Percentiles rank a stretch among this genome's conserved stretches.
These are phyloP conservation scores for Hypoxylon fuscum DNA, from an alignment of 495 filamentous ascomycete species.

Conservation along the genomic window DNA sequence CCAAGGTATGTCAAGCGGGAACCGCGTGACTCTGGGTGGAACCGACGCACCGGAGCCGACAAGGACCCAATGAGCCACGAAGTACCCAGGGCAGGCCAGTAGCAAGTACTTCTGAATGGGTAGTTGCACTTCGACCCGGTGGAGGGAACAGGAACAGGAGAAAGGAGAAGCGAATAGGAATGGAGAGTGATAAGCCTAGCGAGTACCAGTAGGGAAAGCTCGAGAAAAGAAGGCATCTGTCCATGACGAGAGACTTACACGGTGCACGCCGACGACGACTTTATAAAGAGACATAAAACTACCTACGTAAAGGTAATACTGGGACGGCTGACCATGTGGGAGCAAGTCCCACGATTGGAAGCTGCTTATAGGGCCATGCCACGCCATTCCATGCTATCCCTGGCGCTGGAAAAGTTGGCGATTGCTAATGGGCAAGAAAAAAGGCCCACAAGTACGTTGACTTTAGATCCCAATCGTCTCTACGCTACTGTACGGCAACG, in stretches of 20 bases:
- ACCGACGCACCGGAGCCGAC: constrained; percentile 15
- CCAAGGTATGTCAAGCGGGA: constrained; percentile 17
- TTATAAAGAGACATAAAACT: constrained; percentile 28
- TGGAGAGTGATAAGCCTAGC: background rate
- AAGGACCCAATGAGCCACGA: constrained; percentile 27
- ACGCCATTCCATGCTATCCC: constrained; percentile 37
- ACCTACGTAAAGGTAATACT: constrained; percentile 33
- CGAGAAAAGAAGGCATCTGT: constrained; percentile 13
- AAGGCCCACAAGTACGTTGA: constrained; percentile 34
- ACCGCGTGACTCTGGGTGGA: constrained; percentile 23
- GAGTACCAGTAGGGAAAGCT: constrained; percentile 9
- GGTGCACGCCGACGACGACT: constrained; percentile 15
- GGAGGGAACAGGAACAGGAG: background rate
- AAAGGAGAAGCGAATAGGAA: constrained; percentile 1
- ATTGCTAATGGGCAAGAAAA: constrained; percentile 31
- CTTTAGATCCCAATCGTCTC: constrained; percentile 32
- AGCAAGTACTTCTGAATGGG: constrained; percentile 13
- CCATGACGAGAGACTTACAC: constrained; percentile 15
- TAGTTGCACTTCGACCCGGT: constrained; percentile 7
- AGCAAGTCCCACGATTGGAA: constrained; percentile 38
- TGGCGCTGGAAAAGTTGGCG: constrained; percentile 30
- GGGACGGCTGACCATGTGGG: constrained; percentile 19
- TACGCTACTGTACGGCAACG: constrained; percentile 25
- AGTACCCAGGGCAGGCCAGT: background rate
- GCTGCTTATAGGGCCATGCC: constrained; percentile 31